Percentiles rank a stretch among this genome's conserved stretches.
phyloP scores from a whole-genome alignment of 129 eudicot species.

The Escallonia rubra region DNA sequence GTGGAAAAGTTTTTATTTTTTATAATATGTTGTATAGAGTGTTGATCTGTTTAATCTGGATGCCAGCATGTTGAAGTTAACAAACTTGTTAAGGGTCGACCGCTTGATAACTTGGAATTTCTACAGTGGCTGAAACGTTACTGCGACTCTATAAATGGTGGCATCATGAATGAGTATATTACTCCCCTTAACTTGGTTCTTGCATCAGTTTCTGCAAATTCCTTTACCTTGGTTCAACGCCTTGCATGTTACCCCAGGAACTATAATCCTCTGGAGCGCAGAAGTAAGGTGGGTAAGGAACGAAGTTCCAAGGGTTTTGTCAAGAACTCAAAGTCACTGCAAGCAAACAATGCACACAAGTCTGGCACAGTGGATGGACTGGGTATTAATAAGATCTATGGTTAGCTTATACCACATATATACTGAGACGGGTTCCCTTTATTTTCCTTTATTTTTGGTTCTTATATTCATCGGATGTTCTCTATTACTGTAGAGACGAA shows the following conservation, averaged over 20 bases:
- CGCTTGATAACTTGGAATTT: constrained; percentile 92
- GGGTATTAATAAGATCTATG: constrained; percentile 36
- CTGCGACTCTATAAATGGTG: constrained; percentile 90
- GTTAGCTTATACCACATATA: constrained; percentile 29
- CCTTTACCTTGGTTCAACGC: background rate
- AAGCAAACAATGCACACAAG: constrained; percentile 50
- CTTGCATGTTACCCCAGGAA: constrained; percentile 44
- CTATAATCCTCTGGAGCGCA: constrained; percentile 83
- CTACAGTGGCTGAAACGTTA: constrained; percentile 96
- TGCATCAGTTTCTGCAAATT: background rate
- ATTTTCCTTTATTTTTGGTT: background rate
- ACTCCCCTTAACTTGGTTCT: background rate
- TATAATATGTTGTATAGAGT: no score
- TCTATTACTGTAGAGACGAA: constrained; percentile 27
- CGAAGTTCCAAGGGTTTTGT: constrained; percentile 35
- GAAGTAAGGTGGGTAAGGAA: constrained; percentile 71
- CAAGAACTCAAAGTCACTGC: constrained; percentile 62
- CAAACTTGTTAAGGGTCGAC: constrained; percentile 83
- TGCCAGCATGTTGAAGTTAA: constrained; percentile 92
- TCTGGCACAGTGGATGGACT: constrained; percentile 37
- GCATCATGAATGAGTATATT: constrained; percentile 84
- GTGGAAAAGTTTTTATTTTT: no score
- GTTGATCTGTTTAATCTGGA: constrained; percentile 12
- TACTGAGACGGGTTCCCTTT: background rate
- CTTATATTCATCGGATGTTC: background rate